A percentile compares a stretch with the other conserved stretches of the same genome.
Conservation (phyloP, 768 basidiomycete species). For the Tylopilus cervinicoccineus region DNA sequence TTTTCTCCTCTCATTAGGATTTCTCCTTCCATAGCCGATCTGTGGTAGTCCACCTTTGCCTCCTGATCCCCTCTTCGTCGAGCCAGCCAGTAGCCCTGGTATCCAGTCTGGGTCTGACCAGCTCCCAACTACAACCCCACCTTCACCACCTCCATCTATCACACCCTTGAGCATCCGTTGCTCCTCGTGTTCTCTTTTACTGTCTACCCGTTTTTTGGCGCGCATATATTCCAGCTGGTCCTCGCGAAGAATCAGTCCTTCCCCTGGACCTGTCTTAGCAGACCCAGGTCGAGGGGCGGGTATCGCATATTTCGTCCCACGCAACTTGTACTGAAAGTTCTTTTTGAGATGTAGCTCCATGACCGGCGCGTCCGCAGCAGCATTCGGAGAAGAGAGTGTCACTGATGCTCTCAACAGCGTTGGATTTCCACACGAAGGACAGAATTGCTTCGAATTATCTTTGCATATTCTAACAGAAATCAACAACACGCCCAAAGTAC, state of each 20-base stretch:
- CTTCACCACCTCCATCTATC: constrained; percentile 45
- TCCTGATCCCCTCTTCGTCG: constrained; percentile 63
- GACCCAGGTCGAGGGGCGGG: constrained; percentile 87
- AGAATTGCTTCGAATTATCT: constrained; percentile 92
- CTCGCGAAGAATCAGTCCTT: constrained; percentile 85
- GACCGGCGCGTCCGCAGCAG: constrained; percentile 54
- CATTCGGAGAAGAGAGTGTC: constrained; percentile 67
- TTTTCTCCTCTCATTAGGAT: constrained; percentile 81
- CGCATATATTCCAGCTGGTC: constrained; percentile 87
- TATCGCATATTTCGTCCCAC: constrained; percentile 91
- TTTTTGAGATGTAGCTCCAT: constrained; percentile 91
- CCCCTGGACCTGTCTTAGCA: constrained; percentile 77
- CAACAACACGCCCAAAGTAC: background rate
- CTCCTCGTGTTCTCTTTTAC: constrained; percentile 75
- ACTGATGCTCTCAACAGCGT: constrained; percentile 89
- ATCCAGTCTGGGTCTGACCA: constrained; percentile 98
- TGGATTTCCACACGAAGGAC: constrained; percentile 94
- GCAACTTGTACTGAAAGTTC: constrained; percentile 91
- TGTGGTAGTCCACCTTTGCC: constrained; percentile 69
- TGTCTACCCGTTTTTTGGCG: constrained; percentile 74
- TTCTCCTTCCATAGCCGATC: constrained; percentile 84
- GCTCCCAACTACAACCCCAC: constrained; percentile 55
- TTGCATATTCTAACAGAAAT: constrained; percentile 75
- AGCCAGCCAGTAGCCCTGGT: constrained; percentile 70
- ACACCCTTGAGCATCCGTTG: constrained; percentile 58